Conservation (phyloP, 768 basidiomycete species). For the Lentinula detonsa region DNA sequence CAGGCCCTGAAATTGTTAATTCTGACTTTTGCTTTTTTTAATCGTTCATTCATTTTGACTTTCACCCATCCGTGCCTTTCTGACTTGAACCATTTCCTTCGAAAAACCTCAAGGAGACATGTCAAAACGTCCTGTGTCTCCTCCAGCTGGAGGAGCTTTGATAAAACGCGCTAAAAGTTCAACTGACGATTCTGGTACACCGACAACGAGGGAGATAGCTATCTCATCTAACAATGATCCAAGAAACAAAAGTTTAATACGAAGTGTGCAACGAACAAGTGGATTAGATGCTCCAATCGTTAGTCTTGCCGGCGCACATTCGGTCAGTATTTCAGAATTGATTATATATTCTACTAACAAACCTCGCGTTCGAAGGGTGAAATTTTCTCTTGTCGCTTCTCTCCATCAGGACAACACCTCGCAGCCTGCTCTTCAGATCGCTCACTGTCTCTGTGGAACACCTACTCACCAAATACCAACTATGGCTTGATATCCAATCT, state of each 20-base stretch:
- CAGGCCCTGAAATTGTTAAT: neutral
- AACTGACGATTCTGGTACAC: constrained; percentile 26
- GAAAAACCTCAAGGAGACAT: constrained; percentile 24
- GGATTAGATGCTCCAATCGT: constrained; percentile 92
- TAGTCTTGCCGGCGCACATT: constrained; percentile 81
- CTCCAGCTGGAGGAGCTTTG: constrained; percentile 46
- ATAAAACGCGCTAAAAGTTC: constrained; percentile 58
- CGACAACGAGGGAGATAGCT: constrained; percentile 52
- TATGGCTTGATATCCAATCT: constrained; percentile 80
- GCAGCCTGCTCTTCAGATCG: constrained; percentile 91
- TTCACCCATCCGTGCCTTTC: neutral
- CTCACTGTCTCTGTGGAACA: constrained; percentile 90
- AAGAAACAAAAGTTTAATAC: constrained; percentile 70
- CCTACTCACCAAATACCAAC: constrained; percentile 89
- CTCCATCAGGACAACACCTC: constrained; percentile 89
- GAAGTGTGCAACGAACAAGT: constrained; percentile 89
- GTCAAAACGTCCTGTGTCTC: constrained; percentile 69
- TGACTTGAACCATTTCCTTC: neutral
- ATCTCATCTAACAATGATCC: constrained; percentile 75
- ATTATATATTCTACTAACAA: neutral
- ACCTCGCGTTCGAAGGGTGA: constrained; percentile 47
- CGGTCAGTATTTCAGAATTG: constrained; percentile 40
- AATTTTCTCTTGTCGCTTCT: constrained; percentile 88
- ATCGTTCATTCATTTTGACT: neutral
- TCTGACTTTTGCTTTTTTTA: too few relatives aligned